Evolutionary conservation across 768 basidiomycete genomes (phyloP).

Genomic region (Lepiota subincarnata): DNA sequence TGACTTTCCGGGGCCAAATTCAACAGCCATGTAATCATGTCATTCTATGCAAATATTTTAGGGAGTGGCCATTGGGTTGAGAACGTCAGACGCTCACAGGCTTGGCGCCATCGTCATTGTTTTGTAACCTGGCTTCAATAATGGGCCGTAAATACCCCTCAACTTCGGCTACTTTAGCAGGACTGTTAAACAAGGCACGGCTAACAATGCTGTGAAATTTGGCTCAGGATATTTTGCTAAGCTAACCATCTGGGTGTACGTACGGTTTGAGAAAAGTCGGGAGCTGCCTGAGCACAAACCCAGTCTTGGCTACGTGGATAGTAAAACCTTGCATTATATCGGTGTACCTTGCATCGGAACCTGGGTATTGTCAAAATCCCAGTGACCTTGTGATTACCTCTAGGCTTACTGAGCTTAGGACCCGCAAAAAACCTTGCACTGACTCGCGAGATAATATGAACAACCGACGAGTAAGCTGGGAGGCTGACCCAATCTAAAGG

Average conservation of each 20-base stretch:
- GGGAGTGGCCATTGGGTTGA: not conserved
- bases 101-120: slow-evolving; percentile 16
- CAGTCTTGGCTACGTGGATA: slow-evolving; percentile 28
- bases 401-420: slow-evolving; percentile 13
- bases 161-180: not conserved
- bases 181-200: not conserved
- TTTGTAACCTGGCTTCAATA: slow-evolving; percentile 8
- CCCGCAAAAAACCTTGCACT: not conserved
- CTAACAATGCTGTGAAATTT: slow-evolving; percentile 3
- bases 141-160: slow-evolving; percentile 10
- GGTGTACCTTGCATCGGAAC: slow-evolving; percentile 37
- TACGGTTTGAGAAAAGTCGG: slow-evolving; percentile 44
- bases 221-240: not conserved
- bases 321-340: slow-evolving; percentile 33
- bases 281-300: slow-evolving; percentile 29
- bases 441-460: not conserved
- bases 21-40: slow-evolving; percentile 35
- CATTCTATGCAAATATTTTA: slow-evolving; percentile 24
- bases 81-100: slow-evolving; percentile 21
- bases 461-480: not conserved
- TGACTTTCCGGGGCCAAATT: slow-evolving; percentile 24
- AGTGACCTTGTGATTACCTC: not conserved
- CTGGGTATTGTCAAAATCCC: slow-evolving; percentile 19
- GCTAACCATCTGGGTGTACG: slow-evolving; percentile 10
- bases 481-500: not conserved